A percentile compares a stretch with the other conserved stretches of the same genome.
Evolutionary conservation across 2,329 filamentous ascomycete genomes (phyloP).

Genomic region (Scolecobasidium constrictum): DNA sequence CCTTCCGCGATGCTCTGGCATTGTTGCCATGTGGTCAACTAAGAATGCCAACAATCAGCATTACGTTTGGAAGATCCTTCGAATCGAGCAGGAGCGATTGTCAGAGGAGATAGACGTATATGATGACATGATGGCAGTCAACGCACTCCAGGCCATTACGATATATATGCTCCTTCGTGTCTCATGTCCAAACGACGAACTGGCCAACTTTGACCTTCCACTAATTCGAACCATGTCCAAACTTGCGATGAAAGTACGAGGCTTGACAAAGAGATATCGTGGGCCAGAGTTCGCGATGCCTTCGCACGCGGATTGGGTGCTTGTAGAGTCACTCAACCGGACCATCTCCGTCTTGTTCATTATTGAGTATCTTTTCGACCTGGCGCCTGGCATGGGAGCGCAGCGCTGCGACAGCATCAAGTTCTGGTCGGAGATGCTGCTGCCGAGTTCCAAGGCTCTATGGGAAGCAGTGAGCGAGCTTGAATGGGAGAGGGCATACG

Average conservation of each 20-base stretch:
- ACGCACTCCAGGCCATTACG: neutral
- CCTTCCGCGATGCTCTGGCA: neutral
- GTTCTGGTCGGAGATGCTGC: neutral
- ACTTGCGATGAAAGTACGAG: neutral
- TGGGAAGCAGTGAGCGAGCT: neutral
- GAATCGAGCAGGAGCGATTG: neutral
- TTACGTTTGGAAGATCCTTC: constrained; percentile 1
- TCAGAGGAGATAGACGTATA: neutral
- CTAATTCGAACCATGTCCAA: neutral
- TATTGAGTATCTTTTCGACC: neutral
- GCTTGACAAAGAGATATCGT: neutral
- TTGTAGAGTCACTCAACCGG: neutral
- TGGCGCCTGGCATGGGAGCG: neutral
- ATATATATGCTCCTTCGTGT: neutral
- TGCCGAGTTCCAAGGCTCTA: neutral
- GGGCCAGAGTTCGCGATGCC: neutral
- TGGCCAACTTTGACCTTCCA: neutral
- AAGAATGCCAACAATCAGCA: neutral
- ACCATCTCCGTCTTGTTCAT: constrained; percentile 1
- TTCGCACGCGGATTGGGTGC: neutral
- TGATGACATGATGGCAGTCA: neutral
- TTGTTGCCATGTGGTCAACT: neutral
- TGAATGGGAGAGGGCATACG: neutral
- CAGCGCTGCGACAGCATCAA: neutral
- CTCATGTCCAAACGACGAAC: neutral